Evolutionary conservation across 495 filamentous ascomycete genomes (phyloP), one percentile per base, ranked within the genome.

Genomic region (Arthonia radiata): DNA sequence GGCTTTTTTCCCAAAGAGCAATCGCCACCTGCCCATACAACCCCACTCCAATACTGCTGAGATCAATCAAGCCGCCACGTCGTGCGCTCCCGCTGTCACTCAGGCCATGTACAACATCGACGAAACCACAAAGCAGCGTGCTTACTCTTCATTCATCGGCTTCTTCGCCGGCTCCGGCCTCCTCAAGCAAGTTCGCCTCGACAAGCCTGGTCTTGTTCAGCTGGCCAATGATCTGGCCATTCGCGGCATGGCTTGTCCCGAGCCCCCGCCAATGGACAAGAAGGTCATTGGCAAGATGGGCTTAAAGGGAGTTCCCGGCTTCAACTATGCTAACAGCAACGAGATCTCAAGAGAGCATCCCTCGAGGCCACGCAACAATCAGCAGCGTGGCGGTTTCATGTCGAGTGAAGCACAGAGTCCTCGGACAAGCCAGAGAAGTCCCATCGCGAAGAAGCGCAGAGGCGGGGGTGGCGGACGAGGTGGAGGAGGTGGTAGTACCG

Each of bases 91-190:
- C 5, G 12, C 13, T 5, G 30, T 45, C 10, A 33, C 39, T 3
- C 15, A 17, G 12, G 36, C 36, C 2, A 50, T 63, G 40, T 40
- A 47, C 23, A 23, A 26, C 11, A 36, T 62, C 8, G 60, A 62
- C 13, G 56, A 59, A 23, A 37, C 39, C 10, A 43, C 44, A 0
- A 65, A 64, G 39, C 41, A 48, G 17, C 61, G 61, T 15, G 62
- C 61, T 11, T 67, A 67, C 37, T 52, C 52, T 7, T 59, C 61
- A 6, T 67, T 46, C 36, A 47, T 67, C 17, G 55, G 55, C 3
- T 59, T 56, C 40, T 48, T 59, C 24, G 53, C 52, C 31, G 19
- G 19, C 19, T 22, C 19, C 11, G 44, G 38, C 26, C 48, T 48
- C 22, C 13, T 50, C 22, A 52, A 44, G 22, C 41, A 44, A 12